These are phyloP conservation scores for Biscogniauxia marginata DNA, from an alignment of 2,329 filamentous ascomycete genomes.

Conservation along the genomic window DNA sequence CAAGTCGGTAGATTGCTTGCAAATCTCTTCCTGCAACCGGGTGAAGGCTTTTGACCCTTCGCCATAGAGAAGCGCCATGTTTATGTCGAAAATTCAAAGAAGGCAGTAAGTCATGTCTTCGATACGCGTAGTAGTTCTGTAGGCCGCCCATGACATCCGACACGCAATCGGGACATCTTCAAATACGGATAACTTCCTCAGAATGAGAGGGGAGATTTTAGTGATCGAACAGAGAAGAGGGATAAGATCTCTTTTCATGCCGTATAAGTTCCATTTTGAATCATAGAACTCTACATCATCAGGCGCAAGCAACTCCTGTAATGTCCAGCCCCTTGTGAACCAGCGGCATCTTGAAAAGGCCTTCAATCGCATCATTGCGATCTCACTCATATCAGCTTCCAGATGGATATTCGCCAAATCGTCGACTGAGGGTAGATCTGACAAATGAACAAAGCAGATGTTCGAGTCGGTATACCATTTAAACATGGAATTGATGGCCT, in stretches of 20 bases:
- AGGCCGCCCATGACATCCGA: conserved; percentile 11
- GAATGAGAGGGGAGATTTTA: no score
- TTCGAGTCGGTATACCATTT: conserved; percentile 15
- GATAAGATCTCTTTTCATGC: no score
- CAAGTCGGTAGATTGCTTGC: background rate
- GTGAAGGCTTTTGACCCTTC: conserved; percentile 4
- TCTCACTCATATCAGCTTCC: background rate
- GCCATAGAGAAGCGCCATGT: conserved; percentile 8
- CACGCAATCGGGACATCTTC: background rate
- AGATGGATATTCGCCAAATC: background rate
- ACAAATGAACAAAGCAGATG: conserved; percentile 21
- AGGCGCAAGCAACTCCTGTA: no score
- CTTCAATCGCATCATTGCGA: no score
- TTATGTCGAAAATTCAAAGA: conserved; percentile 10
- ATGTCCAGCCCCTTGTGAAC: no score
- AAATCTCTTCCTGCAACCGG: conserved; percentile 7
- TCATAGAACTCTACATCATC: no score
- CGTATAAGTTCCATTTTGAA: no score
- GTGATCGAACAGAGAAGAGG: background rate
- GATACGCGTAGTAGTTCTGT: conserved; percentile 3
- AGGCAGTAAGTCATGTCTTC: conserved; percentile 13
- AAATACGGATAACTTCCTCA: no score
- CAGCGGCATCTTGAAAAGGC: no score
- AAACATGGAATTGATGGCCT: no score
- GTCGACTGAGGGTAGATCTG: conserved; percentile 16